A percentile compares a stretch with the other conserved stretches of the same genome.
Conservation (phyloP, 2,329 filamentous ascomycete genomes). For the Capronia coronata region DNA sequence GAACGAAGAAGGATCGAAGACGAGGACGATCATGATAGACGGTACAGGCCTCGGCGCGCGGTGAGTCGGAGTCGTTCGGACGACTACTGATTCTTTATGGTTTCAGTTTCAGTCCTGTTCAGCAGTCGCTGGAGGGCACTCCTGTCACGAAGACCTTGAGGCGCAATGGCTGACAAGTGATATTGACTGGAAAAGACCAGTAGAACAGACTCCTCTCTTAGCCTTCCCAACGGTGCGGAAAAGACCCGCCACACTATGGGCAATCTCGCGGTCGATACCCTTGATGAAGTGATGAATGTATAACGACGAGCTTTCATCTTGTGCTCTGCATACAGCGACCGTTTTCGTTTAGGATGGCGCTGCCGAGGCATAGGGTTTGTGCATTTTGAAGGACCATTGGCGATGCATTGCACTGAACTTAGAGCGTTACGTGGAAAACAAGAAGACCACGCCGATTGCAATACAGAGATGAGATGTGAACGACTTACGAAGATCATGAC, state of each 20-base stretch:
- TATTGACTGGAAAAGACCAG: not conserved
- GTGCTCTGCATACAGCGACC: not conserved
- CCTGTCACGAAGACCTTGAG: not conserved
- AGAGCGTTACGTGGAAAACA: not conserved
- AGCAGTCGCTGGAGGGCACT: not conserved
- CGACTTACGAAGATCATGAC: not conserved
- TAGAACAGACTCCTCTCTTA: slow-evolving; percentile 5
- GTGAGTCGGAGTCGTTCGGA: slow-evolving; percentile 20
- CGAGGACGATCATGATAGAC: slow-evolving; percentile 7
- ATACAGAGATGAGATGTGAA: not conserved
- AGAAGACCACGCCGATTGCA: too few relatives aligned
- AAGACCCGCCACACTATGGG: slow-evolving; percentile 11
- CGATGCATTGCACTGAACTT: not conserved
- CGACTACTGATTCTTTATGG: slow-evolving; percentile 7
- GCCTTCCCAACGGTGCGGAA: slow-evolving; percentile 6
- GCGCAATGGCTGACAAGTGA: slow-evolving; percentile 6
- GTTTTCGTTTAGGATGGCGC: not conserved
- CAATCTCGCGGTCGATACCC: slow-evolving; percentile 7
- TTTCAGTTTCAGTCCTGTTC: not conserved
- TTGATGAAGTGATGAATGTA: slow-evolving; percentile 3
- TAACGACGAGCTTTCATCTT: not conserved
- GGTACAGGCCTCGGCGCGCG: slow-evolving; percentile 13
- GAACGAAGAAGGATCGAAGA: slow-evolving; percentile 15
- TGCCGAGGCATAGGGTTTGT: not conserved
- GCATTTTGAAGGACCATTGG: too few relatives aligned